phyloP scores from a whole-genome alignment of 1,139 yeast genomes.

The Candida tunisiensis region DNA sequence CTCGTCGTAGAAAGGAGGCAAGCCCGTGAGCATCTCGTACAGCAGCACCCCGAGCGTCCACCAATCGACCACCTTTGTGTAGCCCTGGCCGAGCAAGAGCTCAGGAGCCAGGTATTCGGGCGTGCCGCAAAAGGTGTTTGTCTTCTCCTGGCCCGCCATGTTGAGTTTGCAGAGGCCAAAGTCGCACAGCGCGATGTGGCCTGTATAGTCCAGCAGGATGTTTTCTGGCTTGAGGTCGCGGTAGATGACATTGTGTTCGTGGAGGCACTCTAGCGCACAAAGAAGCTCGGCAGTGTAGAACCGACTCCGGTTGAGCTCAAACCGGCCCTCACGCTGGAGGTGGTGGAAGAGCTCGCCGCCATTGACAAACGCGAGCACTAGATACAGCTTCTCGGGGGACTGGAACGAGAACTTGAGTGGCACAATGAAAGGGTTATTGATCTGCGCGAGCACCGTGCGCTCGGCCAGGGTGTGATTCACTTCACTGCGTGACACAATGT shows the following conservation, averaged over 20 bases:
- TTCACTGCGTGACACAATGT: slow-evolving; percentile 84
- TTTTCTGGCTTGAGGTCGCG: slow-evolving; percentile 94
- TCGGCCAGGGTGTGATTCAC: slow-evolving; percentile 95
- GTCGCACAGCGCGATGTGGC: slow-evolving; percentile 94
- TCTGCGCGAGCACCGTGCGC: slow-evolving; percentile 84
- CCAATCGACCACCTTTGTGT: slow-evolving; percentile 93
- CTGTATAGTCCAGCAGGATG: slow-evolving; percentile 83
- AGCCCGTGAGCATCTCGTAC: slow-evolving; percentile 92
- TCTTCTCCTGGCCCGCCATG: slow-evolving; percentile 77
- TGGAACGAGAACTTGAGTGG: slow-evolving; percentile 93
- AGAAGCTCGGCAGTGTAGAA: slow-evolving; percentile 89
- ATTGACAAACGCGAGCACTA: slow-evolving; percentile 82
- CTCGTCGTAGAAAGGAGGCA: slow-evolving; percentile 94
- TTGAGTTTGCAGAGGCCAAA: slow-evolving; percentile 91
- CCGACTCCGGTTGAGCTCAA: slow-evolving; percentile 76
- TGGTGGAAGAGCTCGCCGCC: slow-evolving; percentile 98
- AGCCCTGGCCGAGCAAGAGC: slow-evolving; percentile 77
- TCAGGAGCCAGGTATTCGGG: slow-evolving; percentile 97
- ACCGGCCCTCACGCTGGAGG: slow-evolving; percentile 79
- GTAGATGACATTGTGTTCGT: slow-evolving; percentile 80
- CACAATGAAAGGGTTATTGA: slow-evolving; percentile 94
- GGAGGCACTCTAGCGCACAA: slow-evolving; percentile 83
- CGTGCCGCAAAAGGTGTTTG: slow-evolving; percentile 92
- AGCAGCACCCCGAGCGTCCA: slow-evolving; percentile 93
- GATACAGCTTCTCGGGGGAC: slow-evolving; percentile 80